These are phyloP conservation scores for Akanthomyces lecanii DNA, from an alignment of 2,329 filamentous ascomycete species.

Conservation along the genomic window DNA sequence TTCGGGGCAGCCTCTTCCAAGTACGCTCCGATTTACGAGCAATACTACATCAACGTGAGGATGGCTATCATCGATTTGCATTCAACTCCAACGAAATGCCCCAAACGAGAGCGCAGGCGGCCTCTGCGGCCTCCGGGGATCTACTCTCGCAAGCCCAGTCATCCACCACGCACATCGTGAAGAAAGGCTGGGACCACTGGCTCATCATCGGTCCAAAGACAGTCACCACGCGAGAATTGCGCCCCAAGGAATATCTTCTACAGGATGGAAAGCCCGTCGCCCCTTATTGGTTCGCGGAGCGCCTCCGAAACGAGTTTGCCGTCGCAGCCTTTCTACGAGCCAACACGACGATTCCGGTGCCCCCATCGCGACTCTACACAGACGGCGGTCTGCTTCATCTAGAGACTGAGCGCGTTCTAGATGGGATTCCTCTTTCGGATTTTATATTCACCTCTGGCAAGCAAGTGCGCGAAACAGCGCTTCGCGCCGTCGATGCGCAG, in stretches of 20 bases:
- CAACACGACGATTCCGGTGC: constrained; percentile 3
- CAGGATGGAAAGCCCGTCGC: neutral
- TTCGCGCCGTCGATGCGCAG: neutral
- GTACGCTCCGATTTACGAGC: neutral
- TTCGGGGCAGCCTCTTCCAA: neutral
- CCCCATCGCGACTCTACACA: neutral
- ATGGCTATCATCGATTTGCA: neutral
- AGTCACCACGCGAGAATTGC: neutral
- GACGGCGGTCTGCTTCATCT: neutral
- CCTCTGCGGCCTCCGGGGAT: neutral
- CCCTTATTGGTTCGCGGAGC: constrained; percentile 4
- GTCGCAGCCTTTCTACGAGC: neutral
- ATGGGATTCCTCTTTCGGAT: neutral
- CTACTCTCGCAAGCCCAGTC: neutral
- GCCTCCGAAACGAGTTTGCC: neutral
- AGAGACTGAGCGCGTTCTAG: neutral
- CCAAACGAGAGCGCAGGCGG: neutral
- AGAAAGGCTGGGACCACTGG: constrained; percentile 44
- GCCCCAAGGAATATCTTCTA: neutral
- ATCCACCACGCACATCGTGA: constrained; percentile 36
- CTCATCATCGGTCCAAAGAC: neutral
- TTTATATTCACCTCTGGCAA: neutral
- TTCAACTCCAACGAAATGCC: neutral
- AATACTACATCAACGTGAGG: neutral
- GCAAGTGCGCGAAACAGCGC: neutral